Evolutionary conservation across 768 basidiomycete species (phyloP), one percentile per base, ranked within the genome.

Genomic region (Mycena alexandri): DNA sequence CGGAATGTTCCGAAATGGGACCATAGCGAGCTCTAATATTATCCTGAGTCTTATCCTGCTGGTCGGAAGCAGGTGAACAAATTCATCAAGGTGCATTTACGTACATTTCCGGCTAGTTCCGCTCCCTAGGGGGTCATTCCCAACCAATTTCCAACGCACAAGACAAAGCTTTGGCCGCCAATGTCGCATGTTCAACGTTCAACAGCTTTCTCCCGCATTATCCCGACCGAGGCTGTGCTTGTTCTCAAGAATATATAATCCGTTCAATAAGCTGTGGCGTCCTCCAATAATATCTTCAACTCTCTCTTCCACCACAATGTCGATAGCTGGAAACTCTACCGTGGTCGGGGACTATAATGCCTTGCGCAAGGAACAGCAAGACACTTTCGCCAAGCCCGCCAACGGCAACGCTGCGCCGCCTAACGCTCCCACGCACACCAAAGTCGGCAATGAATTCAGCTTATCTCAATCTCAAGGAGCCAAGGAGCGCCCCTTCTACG

Each of bases 401-500:
- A 55, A 41, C 22, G 29, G 24, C 0, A 16, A 21, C 5, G 19
- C 16, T 36, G 25, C 53, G 7, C 9, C 21, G 16, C 61, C 67
- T 55, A 25, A 34, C 13, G 53, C 55, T 17, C 56, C 29, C 29
- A 29, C 29, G 3, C 3, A 29, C 38, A 38, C 56, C 50, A 48
- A 59, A 25, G 41, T 62, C 34, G 56, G 54, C 36, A 61, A 65
- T 17, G 34, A 50, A 16, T 62, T 61, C 55, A 65, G 59, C 59
- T 38, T 86, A 87, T 68, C 70, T 87, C 8, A n/a, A n/a, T n/a
- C n/a, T n/a, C n/a, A n/a, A n/a, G n/a, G n/a, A n/a, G n/a, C n/a
- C n/a, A 83, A 87, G 63, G 86, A 89, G 33, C 79, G 90, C 47
- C 89, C 90, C 0, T 94, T 93, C 81, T 90, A 93, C 71, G 83